Evolutionary conservation across 2,329 filamentous ascomycete species (phyloP), one percentile per base, ranked within the genome.

Genomic region (Paramyrothecium sp.): DNA sequence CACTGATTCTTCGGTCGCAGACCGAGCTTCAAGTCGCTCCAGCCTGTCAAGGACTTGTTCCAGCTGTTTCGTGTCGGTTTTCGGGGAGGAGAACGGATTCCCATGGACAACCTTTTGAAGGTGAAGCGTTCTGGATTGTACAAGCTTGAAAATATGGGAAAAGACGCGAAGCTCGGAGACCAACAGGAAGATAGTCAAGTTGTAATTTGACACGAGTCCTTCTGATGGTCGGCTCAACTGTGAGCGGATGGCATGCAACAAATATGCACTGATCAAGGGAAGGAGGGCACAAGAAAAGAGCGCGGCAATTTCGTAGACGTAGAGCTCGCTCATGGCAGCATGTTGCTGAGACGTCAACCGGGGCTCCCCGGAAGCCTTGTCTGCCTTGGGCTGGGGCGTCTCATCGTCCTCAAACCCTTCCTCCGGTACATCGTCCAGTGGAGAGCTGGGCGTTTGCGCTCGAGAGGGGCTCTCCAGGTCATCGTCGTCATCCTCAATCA

Each of bases 191-290:
- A 98, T 91, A 13, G 89, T 92, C 55, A 98, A 80, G 71, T 97
- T 97, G 75, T 94, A 96, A 72, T 97, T 91, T 4, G 92, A 96
- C 7, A 98, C 89, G 12, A 98, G 79, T 2, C 91, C 91, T 70
- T 96, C 92, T 0, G 92, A 92, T 0, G 90, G 91, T 2, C 90
- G 83, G 22, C 90, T 93, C 19, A 98, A 84, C 65, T 94, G 91
- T 10, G 82, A 83, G 53, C 94, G 86, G 58, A 97, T 90, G 20
- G 85, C 78, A 69, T 97, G 93, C 12, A 98, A 80, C 44, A 97
- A 78, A 73, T 89, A 95, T 26, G 93, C 90, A n/a, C 91, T 90
- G 3, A 92, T 69, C 0, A 91, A 68, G 0, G 94, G 94, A 30
- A 90, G 88, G 26, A 89, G 59, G 66, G 97, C 96, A 71, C 92